These are phyloP conservation scores for Pinus albicaulis DNA, from an alignment of 75 land plant genomes.

Conservation along the genomic window DNA sequence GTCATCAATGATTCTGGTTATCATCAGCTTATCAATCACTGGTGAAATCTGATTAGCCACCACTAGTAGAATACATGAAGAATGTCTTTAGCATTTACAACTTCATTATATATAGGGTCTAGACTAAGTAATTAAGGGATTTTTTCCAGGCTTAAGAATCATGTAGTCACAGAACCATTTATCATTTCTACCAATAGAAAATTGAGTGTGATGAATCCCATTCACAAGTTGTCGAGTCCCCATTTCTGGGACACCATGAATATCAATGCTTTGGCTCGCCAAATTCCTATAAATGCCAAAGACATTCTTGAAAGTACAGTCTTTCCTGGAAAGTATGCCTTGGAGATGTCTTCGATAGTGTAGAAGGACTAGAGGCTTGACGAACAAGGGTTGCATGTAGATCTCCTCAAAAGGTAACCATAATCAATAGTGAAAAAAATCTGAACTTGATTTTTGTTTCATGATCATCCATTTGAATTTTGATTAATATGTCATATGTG, in stretches of 20 bases:
- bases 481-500: no score
- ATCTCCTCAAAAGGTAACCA: conserved; percentile 29
- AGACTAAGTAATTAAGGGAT: not conserved
- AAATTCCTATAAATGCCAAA: conserved; percentile 20
- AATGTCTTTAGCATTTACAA: no score
- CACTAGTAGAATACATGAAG: no score
- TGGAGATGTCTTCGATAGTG: conserved; percentile 22
- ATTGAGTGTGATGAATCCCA: conserved; percentile 31
- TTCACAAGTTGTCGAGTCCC: conserved; percentile 20
- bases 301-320: conserved; percentile 25
- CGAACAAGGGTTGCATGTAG: conserved; percentile 32
- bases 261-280: conserved; percentile 32
- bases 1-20: conserved; percentile 16
- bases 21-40: conserved; percentile 25
- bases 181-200: conserved; percentile 37
- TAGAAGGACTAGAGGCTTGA: conserved; percentile 25
- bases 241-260: conserved; percentile 40
- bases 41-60: conserved; percentile 1
- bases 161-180: conserved; percentile 33
- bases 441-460: no score
- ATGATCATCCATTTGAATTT: no score
- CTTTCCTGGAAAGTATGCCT: conserved; percentile 20
- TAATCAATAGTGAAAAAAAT: no score
- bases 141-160: conserved; percentile 28
- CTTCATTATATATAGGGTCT: no score